Conservation (phyloP, 177 flowering plant species). For the Telopea speciosissima region DNA sequence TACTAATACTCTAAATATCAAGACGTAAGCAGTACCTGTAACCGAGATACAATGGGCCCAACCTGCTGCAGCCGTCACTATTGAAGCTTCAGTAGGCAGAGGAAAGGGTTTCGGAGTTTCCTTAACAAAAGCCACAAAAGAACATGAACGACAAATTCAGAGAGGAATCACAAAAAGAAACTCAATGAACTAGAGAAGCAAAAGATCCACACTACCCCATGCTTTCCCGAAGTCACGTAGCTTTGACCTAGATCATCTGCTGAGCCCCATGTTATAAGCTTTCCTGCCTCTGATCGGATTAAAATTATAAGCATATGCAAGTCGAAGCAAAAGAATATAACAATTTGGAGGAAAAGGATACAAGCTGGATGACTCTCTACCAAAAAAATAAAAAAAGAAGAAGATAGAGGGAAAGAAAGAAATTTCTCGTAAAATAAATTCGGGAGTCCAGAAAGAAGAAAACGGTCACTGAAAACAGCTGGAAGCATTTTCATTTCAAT, state of each 20-base stretch:
- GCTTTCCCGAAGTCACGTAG: conserved; percentile 21
- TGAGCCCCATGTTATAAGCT: conserved; percentile 84
- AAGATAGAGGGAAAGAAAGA: neutral
- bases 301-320: conserved; percentile 6
- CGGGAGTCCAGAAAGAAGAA: neutral
- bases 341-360: neutral
- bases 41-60: conserved; percentile 31
- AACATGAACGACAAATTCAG: neutral
- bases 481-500: neutral
- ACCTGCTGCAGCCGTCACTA: conserved; percentile 27
- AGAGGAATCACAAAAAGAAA: neutral
- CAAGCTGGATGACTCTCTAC: neutral
- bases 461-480: neutral
- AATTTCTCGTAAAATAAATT: neutral
- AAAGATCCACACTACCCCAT: conserved; percentile 16
- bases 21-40: conserved; percentile 17
- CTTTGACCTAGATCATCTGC: conserved; percentile 78
- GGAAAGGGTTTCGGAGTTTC: conserved; percentile 27
- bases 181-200: neutral
- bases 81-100: conserved; percentile 21
- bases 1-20: neutral
- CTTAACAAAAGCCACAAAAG: conserved; percentile 5
- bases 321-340: neutral
- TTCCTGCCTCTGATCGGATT: conserved; percentile 46
- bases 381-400: too few species aligned